phyloP scores from a whole-genome alignment of 208 protist species.

The Leishmania mexicana region DNA sequence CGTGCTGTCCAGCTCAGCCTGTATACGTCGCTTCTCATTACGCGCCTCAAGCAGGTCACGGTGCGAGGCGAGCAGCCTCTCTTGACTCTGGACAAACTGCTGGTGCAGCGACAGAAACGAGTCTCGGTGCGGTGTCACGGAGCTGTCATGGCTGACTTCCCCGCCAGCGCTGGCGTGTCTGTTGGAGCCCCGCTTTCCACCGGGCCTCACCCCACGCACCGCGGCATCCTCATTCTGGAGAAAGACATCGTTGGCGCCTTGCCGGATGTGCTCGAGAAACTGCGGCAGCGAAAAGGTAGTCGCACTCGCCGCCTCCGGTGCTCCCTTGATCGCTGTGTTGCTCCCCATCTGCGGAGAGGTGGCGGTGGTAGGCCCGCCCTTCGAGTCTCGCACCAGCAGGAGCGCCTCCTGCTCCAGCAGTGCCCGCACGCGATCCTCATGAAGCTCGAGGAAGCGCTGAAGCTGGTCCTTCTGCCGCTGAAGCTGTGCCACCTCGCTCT shows the following conservation, averaged over 20 bases:
- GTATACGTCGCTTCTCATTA: constrained; percentile 21
- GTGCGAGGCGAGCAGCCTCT: constrained; percentile 33
- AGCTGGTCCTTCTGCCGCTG: constrained; percentile 79
- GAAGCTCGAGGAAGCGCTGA: constrained; percentile 58
- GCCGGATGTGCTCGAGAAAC: constrained; percentile 32
- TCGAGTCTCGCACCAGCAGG: constrained; percentile 5
- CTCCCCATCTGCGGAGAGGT: constrained; percentile 8
- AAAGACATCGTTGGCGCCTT: constrained; percentile 36
- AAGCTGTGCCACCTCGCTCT: constrained; percentile 74
- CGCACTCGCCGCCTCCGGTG: background rate
- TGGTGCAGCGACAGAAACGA: constrained; percentile 34
- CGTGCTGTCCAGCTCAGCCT: constrained; percentile 16
- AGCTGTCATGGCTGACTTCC: constrained; percentile 5
- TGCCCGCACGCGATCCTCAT: constrained; percentile 60
- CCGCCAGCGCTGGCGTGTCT: background rate
- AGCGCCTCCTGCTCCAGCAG: constrained; percentile 58
- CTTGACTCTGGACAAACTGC: constrained; percentile 34
- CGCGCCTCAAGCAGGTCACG: constrained; percentile 31
- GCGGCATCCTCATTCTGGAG: constrained; percentile 24
- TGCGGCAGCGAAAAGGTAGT: constrained; percentile 20
- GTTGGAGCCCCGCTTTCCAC: background rate
- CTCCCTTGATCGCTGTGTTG: background rate
- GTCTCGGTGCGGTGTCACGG: constrained; percentile 28
- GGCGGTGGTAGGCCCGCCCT: background rate
- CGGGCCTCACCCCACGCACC: background rate